Evolutionary conservation across 2,329 filamentous ascomycete genomes (phyloP).

Genomic region (Neonectria neomacrospora): DNA sequence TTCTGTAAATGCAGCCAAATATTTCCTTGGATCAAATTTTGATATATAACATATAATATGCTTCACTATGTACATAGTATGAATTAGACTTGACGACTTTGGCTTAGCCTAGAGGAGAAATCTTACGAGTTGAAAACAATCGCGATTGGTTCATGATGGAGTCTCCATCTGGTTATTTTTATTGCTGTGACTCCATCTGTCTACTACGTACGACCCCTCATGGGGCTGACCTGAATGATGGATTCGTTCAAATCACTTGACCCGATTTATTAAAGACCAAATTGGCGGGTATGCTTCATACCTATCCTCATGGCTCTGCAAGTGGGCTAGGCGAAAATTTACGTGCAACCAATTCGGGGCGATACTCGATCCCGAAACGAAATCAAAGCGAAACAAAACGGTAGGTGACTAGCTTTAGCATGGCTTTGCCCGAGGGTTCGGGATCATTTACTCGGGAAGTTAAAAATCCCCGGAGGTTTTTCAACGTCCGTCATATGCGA

Average conservation of each 20-base stretch:
- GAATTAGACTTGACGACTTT: slow-evolving; percentile 44
- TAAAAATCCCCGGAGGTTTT: neutral
- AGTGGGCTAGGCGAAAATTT: neutral
- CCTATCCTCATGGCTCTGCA: neutral
- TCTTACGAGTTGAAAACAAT: slow-evolving; percentile 40
- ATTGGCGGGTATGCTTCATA: no score
- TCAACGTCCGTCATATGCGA: neutral
- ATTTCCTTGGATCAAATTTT: slow-evolving; percentile 34
- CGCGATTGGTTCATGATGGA: neutral
- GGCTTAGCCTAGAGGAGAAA: slow-evolving; percentile 41
- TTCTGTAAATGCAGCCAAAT: slow-evolving; percentile 47
- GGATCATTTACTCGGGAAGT: slow-evolving; percentile 1
- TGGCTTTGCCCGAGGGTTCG: neutral
- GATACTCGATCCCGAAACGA: no score
- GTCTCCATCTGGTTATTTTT: neutral
- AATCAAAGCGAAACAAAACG: neutral
- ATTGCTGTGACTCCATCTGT: neutral
- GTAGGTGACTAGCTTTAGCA: neutral
- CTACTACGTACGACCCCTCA: neutral
- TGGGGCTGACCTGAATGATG: no score
- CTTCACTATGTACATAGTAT: slow-evolving; percentile 46
- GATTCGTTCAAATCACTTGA: neutral
- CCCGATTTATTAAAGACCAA: no score
- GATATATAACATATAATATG: slow-evolving; percentile 42
- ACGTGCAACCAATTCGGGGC: neutral